phyloP scores from a whole-genome alignment of 306 rosid genomes.

The Vachellia pachyceras region DNA sequence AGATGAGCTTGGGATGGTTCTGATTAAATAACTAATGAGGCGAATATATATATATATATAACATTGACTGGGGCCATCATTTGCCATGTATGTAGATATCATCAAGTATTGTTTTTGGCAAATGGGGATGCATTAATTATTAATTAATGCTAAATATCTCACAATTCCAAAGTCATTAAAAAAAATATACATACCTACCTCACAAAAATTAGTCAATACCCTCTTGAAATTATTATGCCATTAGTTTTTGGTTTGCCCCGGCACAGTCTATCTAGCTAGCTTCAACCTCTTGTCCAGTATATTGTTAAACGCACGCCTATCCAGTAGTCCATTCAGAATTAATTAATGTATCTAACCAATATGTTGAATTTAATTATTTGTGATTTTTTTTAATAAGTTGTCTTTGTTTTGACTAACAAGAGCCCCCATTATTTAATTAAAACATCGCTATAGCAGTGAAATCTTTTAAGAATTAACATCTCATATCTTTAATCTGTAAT shows the following conservation, averaged over 20 bases:
- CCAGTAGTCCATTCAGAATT: conserved; percentile 25
- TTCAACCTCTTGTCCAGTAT: conserved; percentile 25
- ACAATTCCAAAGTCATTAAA: background rate
- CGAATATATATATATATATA: conserved; percentile 8
- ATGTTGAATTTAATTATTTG: no score
- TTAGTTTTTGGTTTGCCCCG: conserved; percentile 34
- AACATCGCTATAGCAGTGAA: no score
- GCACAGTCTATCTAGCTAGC: conserved; percentile 31
- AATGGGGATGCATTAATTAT: background rate
- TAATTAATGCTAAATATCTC: conserved; percentile 1
- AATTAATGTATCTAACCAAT: no score
- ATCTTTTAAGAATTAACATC: no score
- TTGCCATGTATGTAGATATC: conserved; percentile 30
- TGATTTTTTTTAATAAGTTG: no score
- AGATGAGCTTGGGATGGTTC: background rate
- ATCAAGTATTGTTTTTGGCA: conserved; percentile 25
- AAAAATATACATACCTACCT: conserved; percentile 26
- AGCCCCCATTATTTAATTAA: no score
- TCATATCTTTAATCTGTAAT: no score
- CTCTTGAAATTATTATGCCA: conserved; percentile 45
- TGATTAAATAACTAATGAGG: conserved; percentile 10
- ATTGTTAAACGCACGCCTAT: conserved; percentile 16
- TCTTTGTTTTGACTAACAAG: no score
- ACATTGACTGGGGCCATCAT: conserved; percentile 36
- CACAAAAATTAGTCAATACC: conserved; percentile 49